Conservation (phyloP, 768 basidiomycete species). For the Hypholoma sublateritium region DNA sequence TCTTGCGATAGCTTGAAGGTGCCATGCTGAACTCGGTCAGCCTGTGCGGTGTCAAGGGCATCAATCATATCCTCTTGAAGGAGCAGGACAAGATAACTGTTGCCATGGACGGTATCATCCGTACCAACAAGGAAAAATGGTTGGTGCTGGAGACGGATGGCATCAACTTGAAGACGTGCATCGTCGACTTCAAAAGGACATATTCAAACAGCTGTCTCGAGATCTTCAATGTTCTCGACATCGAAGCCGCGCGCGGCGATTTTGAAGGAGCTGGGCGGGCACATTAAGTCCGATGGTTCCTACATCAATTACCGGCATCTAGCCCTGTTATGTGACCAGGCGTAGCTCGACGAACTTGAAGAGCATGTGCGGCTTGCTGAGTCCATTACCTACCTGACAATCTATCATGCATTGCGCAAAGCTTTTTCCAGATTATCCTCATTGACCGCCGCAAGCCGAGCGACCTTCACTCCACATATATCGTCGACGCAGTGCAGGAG, state of each 20-base stretch:
- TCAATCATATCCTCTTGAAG: conserved; percentile 91
- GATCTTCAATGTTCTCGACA: conserved; percentile 89
- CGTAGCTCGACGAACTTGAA: no score
- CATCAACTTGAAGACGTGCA: conserved; percentile 90
- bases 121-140: conserved; percentile 67
- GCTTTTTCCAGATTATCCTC: no score
- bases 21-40: conserved; percentile 96
- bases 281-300: conserved; percentile 78
- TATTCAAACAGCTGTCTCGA: conserved; percentile 37
- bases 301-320: conserved; percentile 99
- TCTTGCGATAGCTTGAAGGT: conserved; percentile 93
- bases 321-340: conserved; percentile 20
- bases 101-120: conserved; percentile 63
- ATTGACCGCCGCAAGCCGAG: no score
- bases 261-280: conserved; percentile 79
- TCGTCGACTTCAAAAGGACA: conserved; percentile 90
- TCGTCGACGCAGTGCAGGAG: no score
- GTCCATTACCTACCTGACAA: no score
- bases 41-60: conserved; percentile 88
- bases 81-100: conserved; percentile 79
- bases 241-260: conserved; percentile 96
- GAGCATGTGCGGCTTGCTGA: no score
- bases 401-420: no score
- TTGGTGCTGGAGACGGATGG: conserved; percentile 99
- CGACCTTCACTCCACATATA: no score